phyloP scores from a whole-genome alignment of 805 yeast genomes.

The Candida ipomoeae region DNA sequence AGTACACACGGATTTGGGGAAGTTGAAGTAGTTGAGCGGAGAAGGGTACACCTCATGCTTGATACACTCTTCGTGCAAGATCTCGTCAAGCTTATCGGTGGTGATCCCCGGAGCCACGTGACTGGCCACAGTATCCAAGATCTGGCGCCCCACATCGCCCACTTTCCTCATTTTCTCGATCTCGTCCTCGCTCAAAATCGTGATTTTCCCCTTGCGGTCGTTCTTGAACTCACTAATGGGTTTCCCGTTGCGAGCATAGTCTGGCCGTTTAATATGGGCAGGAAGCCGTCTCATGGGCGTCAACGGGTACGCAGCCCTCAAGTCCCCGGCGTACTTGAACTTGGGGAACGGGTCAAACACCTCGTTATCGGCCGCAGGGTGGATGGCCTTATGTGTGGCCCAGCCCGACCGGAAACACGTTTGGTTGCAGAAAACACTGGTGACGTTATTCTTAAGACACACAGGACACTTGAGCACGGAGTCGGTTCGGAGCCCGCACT shows the following conservation, averaged over 20 bases:
- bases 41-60: conserved; percentile 92
- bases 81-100: conserved; percentile 84
- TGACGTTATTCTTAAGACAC: conserved; percentile 69
- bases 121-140: conserved; percentile 84
- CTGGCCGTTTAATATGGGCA: conserved; percentile 67
- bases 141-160: conserved; percentile 76
- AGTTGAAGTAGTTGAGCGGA: conserved; percentile 89
- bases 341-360: conserved; percentile 85
- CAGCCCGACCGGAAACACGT: conserved; percentile 73
- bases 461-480: conserved; percentile 85
- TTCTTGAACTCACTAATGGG: conserved; percentile 75
- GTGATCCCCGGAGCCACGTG: conserved; percentile 84
- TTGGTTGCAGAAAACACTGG: conserved; percentile 74
- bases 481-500: conserved; percentile 78
- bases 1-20: conserved; percentile 88
- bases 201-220: conserved; percentile 65
- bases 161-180: conserved; percentile 72
- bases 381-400: conserved; percentile 71
- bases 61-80: conserved; percentile 84
- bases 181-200: conserved; percentile 60
- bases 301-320: conserved; percentile 80
- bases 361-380: conserved; percentile 51
- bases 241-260: conserved; percentile 75
- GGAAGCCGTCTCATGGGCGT: conserved; percentile 71
- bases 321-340: conserved; percentile 65